Base-by-base conservation (phyloP, 2,329 filamentous ascomycete genomes). In the Ascochyta lentis region DNA sequence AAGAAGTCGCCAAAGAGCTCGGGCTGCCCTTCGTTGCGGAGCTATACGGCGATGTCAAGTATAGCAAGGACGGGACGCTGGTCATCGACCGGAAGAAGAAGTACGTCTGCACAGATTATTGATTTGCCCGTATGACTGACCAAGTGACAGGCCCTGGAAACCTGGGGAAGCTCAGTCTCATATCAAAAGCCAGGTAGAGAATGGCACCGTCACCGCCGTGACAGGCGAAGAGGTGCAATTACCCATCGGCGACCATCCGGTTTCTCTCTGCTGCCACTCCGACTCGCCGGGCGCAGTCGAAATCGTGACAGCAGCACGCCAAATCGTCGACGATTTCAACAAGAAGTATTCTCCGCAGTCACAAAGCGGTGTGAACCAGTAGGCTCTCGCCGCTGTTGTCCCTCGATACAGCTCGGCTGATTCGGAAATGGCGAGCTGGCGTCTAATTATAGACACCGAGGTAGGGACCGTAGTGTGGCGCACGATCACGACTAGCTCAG, bases 31-130 rank as follows among this genome's bases (percentile, higher is more conserved):
- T 85, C 58, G 77, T 80, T 34, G 82, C 82, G 3, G 83, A 85
- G 65, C 59, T 84, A 31, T 84, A 83, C 63, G 82, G 79, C 0
- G 83, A 85, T 71, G 82, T 85, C 13, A 84, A 84, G 63, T 86
- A 84, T 54, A 80, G 76, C 56, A 69, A 71, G 7, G 79, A 83
- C 52, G 78, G 76, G 12, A 82, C 76, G 52, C 68, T 85, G 35
- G 79, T 85, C 2, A 84, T 85, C 65, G 83, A 84, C 59, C 77
- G 84, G 29, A 84, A 85, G 74, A 86, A 86, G 75, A 84, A 85
- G 76, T 76, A 56, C 15, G 67, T 60, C 8, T 38, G 24, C 6
- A 31, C 26, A 7, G 41, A 9, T 16, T 22, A 16, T 13, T 27
- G 26, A 33, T 16, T 27, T 7, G 26, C 42, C 49, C 24, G 37